Base-by-base conservation (phyloP, 805 yeast genomes). In the Nakazawaea populi region DNA sequence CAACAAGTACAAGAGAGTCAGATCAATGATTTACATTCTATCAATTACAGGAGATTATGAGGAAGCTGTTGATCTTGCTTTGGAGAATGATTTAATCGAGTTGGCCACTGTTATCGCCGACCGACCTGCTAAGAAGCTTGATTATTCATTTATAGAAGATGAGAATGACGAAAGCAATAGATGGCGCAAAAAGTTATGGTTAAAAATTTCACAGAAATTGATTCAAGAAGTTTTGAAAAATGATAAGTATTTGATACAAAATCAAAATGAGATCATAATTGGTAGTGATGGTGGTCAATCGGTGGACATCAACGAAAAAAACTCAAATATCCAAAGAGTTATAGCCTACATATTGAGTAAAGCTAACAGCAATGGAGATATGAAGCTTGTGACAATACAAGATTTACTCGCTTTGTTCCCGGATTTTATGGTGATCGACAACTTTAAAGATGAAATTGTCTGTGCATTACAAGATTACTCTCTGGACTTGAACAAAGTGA, bases 341-440 rank as follows among this genome's bases (percentile, higher is more conserved):
- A 65, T 67, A 37, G 68, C 55, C 53, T 77, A 58, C 53, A 66
- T 69, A 48, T 63, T 65, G 51, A 72, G 69, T 14, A 76, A 76
- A 27, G 72, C 80, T 55, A 79, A 74, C 12, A 37, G 18, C 5
- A 42, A 43, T 18, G 45, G 47, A 5, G 37, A 27, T 38, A 18
- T 18, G 12, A 40, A 41, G 29, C 59, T 77, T 11, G 62, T 87
- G 24, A 77, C 83, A 3, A 82, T 94, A 42, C 90, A 87, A 55
- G 98, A 94, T 59, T 61, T 94, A 40, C 67, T 94, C 47, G 95
- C 95, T 1, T 69, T 89, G 34, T 84, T 94, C 56, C 96, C 97
- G 0, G 91, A 89, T 57, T 81, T 87, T 52, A 78, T 87, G 0
- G 82, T 88, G 30, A 83, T 94, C 46, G 94, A 88, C 56, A 83